Conservation (phyloP, 805 yeast species). For the Saturnispora sekii region DNA sequence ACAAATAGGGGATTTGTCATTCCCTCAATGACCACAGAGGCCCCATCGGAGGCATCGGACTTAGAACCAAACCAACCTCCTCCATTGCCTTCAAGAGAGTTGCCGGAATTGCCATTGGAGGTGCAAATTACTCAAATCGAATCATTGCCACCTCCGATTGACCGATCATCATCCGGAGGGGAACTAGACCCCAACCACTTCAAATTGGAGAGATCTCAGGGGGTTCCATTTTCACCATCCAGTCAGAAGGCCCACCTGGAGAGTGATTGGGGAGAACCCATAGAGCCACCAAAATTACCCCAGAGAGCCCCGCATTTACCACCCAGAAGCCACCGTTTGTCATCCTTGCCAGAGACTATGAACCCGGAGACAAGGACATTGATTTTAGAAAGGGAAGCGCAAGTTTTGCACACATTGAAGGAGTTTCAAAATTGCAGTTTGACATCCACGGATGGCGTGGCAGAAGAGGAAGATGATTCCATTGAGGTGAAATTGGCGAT, state of each 20-base stretch:
- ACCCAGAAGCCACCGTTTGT: background rate
- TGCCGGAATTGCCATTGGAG: slow-evolving; percentile 1
- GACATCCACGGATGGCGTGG: background rate
- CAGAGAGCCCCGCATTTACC: slow-evolving; percentile 7
- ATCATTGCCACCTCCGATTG: background rate
- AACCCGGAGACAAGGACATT: background rate
- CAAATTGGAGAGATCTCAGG: background rate
- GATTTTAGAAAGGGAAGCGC: background rate
- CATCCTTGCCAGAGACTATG: background rate
- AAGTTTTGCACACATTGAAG: background rate
- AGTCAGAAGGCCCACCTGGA: background rate
- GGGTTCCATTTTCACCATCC: background rate
- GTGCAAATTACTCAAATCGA: background rate
- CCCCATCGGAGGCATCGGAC: background rate
- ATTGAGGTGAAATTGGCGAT: background rate
- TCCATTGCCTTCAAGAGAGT: background rate
- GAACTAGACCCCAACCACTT: background rate
- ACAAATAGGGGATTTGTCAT: slow-evolving; percentile 1
- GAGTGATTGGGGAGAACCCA: background rate
- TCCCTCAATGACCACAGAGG: background rate
- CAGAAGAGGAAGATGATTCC: background rate
- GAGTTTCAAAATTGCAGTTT: slow-evolving; percentile 2
- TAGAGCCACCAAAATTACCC: slow-evolving; percentile 5
- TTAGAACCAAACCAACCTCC: background rate
- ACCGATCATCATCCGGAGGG: background rate